These are phyloP conservation scores for Ganoderma boninense DNA, from an alignment of 1,284 basidiomycete genomes.

Conservation along the genomic window DNA sequence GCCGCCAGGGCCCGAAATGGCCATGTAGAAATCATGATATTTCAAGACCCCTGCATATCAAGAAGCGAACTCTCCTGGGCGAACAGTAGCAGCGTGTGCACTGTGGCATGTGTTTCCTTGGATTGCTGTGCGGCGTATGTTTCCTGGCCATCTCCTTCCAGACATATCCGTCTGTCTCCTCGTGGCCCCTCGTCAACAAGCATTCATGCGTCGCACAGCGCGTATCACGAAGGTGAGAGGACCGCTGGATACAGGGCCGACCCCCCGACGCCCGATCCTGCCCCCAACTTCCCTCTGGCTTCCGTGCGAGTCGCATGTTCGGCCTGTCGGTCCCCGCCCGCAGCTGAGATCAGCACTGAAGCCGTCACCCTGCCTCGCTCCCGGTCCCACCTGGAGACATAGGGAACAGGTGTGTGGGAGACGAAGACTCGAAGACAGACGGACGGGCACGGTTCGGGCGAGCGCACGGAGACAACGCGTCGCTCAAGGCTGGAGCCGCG, in stretches of 20 bases:
- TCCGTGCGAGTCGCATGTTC: not conserved
- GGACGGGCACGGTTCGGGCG: not conserved
- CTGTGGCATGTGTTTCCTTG: constrained; percentile 4
- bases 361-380: constrained; percentile 3
- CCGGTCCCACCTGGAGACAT: not conserved
- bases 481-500: not conserved
- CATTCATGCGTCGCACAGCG: not conserved
- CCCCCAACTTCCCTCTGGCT: not conserved
- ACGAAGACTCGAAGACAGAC: not conserved
- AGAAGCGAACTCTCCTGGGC: constrained; percentile 9
- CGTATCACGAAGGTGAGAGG: not conserved
- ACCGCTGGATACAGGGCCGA: not conserved
- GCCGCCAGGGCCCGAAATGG: not conserved
- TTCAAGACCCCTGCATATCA: constrained; percentile 14
- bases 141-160: not conserved
- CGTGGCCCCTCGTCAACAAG: not conserved
- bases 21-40: not conserved
- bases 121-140: constrained; percentile 2
- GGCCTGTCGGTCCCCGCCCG: not conserved
- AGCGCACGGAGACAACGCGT: not conserved
- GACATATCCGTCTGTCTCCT: not conserved
- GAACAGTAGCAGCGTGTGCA: constrained; percentile 11
- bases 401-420: not conserved
- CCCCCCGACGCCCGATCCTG: constrained; percentile 2
- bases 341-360: constrained; percentile 5